These are phyloP conservation scores for Volvox reticuliferus DNA, from an alignment of 139 green algal genomes.

Conservation along the genomic window DNA sequence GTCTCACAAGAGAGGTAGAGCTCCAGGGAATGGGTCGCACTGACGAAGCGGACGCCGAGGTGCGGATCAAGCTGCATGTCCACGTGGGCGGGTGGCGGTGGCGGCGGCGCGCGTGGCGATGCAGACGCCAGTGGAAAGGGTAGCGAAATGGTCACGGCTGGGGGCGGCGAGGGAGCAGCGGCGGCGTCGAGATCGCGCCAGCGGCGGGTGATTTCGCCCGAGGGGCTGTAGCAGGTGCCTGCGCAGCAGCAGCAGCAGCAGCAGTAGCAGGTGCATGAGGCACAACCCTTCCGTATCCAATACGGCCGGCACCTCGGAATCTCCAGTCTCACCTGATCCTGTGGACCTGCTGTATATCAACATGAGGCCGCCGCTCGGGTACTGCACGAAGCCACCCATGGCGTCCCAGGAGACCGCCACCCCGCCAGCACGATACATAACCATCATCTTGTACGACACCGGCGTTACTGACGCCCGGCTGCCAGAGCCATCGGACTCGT, in stretches of 20 bases:
- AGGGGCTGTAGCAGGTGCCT: slow-evolving; percentile 48
- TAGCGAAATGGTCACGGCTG: not conserved
- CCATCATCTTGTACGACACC: slow-evolving; percentile 36
- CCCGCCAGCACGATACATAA: slow-evolving; percentile 47
- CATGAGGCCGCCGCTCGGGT: slow-evolving; percentile 46
- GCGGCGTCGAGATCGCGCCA: slow-evolving; percentile 25
- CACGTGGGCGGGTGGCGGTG: not conserved
- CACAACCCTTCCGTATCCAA: too few relatives aligned
- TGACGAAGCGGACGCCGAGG: slow-evolving; percentile 22
- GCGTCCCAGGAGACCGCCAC: slow-evolving; percentile 55
- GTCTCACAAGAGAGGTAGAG: slow-evolving; percentile 36
- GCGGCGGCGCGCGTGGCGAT: not conserved
- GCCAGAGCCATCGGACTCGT: not conserved
- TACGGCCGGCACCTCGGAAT: not conserved
- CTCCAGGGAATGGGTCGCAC: not conserved
- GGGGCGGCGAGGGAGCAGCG: not conserved
- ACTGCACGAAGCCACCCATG: slow-evolving; percentile 59
- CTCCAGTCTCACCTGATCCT: slow-evolving; percentile 2
- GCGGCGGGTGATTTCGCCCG: slow-evolving; percentile 35
- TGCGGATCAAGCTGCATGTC: slow-evolving; percentile 49
- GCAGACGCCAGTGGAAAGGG: not conserved
- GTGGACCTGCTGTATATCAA: slow-evolving; percentile 21
- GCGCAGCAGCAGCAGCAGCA: not conserved
- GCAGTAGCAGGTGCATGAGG: not conserved
- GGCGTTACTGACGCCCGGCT: not conserved